These are phyloP conservation scores for Umbelopsis vinacea DNA, from an alignment of 192 early-diverging fungal genomes.

Conservation along the genomic window DNA sequence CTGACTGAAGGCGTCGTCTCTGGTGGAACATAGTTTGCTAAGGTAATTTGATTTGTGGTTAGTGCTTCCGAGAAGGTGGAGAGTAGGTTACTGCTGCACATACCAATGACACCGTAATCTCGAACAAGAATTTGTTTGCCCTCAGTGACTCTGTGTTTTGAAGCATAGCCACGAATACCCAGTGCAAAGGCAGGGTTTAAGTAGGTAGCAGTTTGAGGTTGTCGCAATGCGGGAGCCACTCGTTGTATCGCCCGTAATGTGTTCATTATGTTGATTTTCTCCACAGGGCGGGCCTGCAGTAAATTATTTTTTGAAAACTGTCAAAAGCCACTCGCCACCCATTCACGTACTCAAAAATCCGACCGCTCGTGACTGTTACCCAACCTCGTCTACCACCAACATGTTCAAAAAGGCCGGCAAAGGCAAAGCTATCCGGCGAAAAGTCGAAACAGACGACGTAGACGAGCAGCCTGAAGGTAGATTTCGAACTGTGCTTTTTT, in stretches of 20 bases:
- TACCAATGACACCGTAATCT: conserved; percentile 46
- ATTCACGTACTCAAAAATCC: no score
- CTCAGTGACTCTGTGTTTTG: conserved; percentile 7
- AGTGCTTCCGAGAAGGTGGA: background rate
- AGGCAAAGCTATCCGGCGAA: conserved; percentile 40
- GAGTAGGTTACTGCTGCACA: background rate
- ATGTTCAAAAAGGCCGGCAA: conserved; percentile 42
- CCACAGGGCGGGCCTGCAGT: background rate
- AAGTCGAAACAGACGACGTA: conserved; percentile 36
- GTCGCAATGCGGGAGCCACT: background rate
- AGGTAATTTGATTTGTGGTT: background rate
- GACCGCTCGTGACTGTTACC: background rate
- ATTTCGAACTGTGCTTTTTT: background rate
- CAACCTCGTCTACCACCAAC: background rate
- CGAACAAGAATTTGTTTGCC: conserved; percentile 42
- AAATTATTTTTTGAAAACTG: background rate
- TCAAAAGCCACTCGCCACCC: conserved; percentile 3
- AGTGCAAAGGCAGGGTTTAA: background rate
- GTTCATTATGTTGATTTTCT: conserved; percentile 6
- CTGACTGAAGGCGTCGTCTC: conserved; percentile 53
- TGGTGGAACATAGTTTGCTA: conserved; percentile 58
- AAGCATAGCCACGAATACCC: conserved; percentile 37
- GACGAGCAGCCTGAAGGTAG: conserved; percentile 16
- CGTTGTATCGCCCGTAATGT: conserved; percentile 1
- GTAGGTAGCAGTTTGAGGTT: background rate